Base-by-base conservation (phyloP, 805 yeast species). In the Huiozyma naganishii region DNA sequence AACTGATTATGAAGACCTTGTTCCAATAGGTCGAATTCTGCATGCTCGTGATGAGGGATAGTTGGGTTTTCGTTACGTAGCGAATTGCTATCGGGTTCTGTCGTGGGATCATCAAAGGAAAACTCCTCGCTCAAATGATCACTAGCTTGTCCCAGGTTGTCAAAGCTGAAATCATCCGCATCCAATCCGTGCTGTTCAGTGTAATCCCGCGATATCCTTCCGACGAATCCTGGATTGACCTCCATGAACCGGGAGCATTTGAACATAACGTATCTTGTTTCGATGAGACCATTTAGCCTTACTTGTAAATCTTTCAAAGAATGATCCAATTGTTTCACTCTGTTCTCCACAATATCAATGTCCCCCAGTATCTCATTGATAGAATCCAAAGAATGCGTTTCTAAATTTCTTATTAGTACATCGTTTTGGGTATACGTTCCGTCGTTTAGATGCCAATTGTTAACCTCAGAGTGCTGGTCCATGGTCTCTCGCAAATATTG, bases 311-410 rank as follows among this genome's bases (percentile, higher is more conserved):
- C 70, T 34, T 76, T 78, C 43, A 80, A 71, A 1, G 95, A 79
- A n/a, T 74, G 82, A 44, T 77, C 75, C 55, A 92, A 70, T 55
- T 83, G 87, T 32, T 68, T 59, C 8, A 90, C 77, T 54, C 95
- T 73, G 36, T 74, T 74, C 64, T 90, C 96, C 41, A 86, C 72
- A 7, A 76, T 61, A 45, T 72, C 74, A 7, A 88, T 77, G 46
- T 76, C 79, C 37, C 72, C 73, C 13, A 76, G 71, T 46, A 81
- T 63, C 34, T 77, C 83, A 59, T 88, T 95, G 5, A 63, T 52
- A 2, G 54, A 83, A 36, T 59, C 61, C 8, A 53, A 43, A 7
- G 59, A 51, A 12, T 60, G 61, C 3, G 53, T 49, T n/a, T 52
- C 57, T 45, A 62, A 47, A n/a, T 49, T 47, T 1, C 48, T 34